A percentile compares a stretch with the other conserved stretches of the same genome.
Evolutionary conservation across 2,329 filamentous ascomycete genomes (phyloP).

Genomic region (Claviceps sp.): DNA sequence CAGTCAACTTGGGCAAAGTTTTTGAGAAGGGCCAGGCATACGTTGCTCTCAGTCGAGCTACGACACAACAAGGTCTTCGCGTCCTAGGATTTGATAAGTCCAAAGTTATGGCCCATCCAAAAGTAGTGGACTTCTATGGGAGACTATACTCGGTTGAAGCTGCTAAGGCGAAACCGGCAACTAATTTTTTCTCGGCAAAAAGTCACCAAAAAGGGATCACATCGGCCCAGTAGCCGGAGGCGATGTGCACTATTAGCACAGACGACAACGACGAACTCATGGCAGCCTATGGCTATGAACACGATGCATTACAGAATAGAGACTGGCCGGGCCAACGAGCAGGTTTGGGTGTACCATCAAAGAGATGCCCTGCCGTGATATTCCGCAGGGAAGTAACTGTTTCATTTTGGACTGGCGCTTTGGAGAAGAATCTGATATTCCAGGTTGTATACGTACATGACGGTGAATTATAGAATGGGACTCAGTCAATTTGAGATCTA

Average conservation of each 20-base stretch:
- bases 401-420: background rate
- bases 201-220: slow-evolving; percentile 17
- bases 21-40: slow-evolving; percentile 98
- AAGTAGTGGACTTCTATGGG: slow-evolving; percentile 74
- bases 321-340: background rate
- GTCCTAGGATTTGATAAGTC: slow-evolving; percentile 76
- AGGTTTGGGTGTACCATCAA: background rate
- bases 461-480: background rate
- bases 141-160: slow-evolving; percentile 58
- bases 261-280: slow-evolving; percentile 39
- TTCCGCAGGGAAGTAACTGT: background rate
- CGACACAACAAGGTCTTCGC: slow-evolving; percentile 72
- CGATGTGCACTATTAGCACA: slow-evolving; percentile 15
- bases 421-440: background rate
- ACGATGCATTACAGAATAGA: background rate
- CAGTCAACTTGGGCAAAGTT: slow-evolving; percentile 80
- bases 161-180: slow-evolving; percentile 28
- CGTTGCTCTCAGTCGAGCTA: slow-evolving; percentile 87
- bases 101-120: slow-evolving; percentile 89
- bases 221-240: slow-evolving; percentile 8
- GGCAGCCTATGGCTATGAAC: slow-evolving; percentile 30
- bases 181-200: slow-evolving; percentile 30
- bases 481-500: background rate
- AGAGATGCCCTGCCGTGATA: background rate
- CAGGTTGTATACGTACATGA: background rate